Conservation (phyloP, 139 green algal species). For the Closterium sp. region DNA sequence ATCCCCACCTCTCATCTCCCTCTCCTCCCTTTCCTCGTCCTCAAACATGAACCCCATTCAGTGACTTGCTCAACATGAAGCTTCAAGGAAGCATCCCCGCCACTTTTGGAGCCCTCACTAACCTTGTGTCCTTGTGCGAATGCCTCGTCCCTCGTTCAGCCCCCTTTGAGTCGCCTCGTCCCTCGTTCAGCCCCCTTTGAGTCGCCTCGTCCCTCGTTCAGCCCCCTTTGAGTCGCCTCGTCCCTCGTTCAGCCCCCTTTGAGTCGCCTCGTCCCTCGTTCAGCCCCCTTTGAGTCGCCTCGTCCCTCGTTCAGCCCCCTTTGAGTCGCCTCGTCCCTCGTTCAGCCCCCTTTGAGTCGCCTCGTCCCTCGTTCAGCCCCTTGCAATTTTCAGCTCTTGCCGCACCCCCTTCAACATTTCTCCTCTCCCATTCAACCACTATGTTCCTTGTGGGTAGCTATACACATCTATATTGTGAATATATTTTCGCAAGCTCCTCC, state of each 20-base stretch:
- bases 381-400: background rate
- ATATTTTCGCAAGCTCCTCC: too few relatives aligned
- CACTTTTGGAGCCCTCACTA: background rate
- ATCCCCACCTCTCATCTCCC: too few relatives aligned
- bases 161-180: too few relatives aligned
- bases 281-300: background rate
- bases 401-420: background rate
- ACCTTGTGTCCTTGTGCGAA: background rate
- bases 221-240: background rate
- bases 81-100: background rate
- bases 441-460: too few relatives aligned
- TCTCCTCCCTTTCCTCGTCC: background rate
- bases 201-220: background rate
- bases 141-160: too few relatives aligned
- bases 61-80: background rate
- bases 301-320: background rate
- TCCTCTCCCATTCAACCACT: background rate
- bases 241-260: background rate
- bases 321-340: background rate
- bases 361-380: background rate
- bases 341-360: background rate
- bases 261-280: background rate
- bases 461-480: too few relatives aligned
- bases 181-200: background rate
- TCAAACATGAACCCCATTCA: background rate